Evolutionary conservation across 108 stramenopile genomes (phyloP).

Genomic region (Mediolabrus comicus): DNA sequence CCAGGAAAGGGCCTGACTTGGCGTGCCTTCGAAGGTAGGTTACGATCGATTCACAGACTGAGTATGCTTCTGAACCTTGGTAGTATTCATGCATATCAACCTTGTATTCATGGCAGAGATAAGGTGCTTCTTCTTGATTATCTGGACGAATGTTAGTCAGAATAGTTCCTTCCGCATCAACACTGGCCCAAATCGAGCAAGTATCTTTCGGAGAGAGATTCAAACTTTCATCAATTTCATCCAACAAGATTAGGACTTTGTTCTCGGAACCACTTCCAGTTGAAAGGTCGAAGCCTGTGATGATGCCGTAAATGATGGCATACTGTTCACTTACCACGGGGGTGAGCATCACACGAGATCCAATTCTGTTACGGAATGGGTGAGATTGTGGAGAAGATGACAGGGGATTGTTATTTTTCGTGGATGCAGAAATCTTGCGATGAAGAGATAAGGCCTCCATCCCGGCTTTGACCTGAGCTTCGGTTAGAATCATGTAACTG

Average conservation of each 20-base stretch:
- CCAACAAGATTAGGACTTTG: constrained; percentile 28
- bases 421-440: constrained; percentile 5
- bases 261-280: constrained; percentile 1
- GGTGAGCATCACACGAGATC: constrained; percentile 25
- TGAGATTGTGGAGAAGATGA: constrained; percentile 15
- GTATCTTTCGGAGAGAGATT: constrained; percentile 15
- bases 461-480: constrained; percentile 82
- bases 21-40: constrained; percentile 52
- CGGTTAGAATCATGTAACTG: constrained; percentile 63
- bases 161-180: constrained; percentile 31
- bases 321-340: constrained; percentile 7
- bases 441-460: constrained; percentile 64
- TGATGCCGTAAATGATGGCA: constrained; percentile 32
- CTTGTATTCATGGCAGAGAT: constrained; percentile 33
- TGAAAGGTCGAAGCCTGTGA: constrained; percentile 34
- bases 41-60: constrained; percentile 60
- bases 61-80: constrained; percentile 59
- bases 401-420: not conserved
- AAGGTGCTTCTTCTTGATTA: not conserved
- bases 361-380: constrained; percentile 47
- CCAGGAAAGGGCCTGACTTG: constrained; percentile 56
- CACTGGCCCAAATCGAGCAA: constrained; percentile 72
- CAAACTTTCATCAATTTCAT: constrained; percentile 14
- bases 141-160: constrained; percentile 40
- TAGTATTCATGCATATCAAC: constrained; percentile 75